Evolutionary conservation across 2,329 filamentous ascomycete genomes (phyloP), one percentile per base, ranked within the genome.

Genomic region (Sphaerulina vaccinii): DNA sequence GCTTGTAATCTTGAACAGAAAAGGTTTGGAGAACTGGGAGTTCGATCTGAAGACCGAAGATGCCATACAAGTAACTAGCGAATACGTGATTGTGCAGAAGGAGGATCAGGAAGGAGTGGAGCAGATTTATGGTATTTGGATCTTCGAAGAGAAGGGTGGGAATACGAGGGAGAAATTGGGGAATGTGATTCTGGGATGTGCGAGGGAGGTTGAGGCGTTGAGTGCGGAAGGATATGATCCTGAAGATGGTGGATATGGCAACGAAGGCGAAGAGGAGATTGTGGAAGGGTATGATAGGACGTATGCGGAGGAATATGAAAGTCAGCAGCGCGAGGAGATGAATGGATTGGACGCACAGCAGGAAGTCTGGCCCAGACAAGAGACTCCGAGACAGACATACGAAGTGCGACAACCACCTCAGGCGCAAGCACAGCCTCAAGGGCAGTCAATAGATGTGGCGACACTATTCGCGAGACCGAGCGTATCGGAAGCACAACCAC

Each of bases 111-210:
- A 59, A 1, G 66, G 65, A n/a, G 57, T 44, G 27, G 49, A 51
- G 37, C 65, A 72, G 42, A 78, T 83, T 50, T 82, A 80, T 64
- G 83, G 83, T 5, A 68, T 86, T 10, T 85, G 82, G 81, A 82
- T 86, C 50, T 85, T 82, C 64, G 77, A 76, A n/a, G 82, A 85
- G 2, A 83, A 80, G 2, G 75, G 76, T 11, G 72, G 78, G 37
- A 58, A 55, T 15, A 62, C 58, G 29, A 75, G 79, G 49, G 70
- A 71, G 27, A 68, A 80, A 38, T 79, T 79, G 27, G 79, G 77
- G 24, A 70, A 75, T 49, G 72, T 79, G 51, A 82, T 85, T 54
- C 71, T 74, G 52, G 76, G 79, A 37, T 78, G 79, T 56, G 81
- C 81, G 3, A 68, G 72, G 21, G 73, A 74, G 63, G 80, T 79